Conservation (phyloP, 2,329 filamentous ascomycete genomes). For the Didymella glomerata region DNA sequence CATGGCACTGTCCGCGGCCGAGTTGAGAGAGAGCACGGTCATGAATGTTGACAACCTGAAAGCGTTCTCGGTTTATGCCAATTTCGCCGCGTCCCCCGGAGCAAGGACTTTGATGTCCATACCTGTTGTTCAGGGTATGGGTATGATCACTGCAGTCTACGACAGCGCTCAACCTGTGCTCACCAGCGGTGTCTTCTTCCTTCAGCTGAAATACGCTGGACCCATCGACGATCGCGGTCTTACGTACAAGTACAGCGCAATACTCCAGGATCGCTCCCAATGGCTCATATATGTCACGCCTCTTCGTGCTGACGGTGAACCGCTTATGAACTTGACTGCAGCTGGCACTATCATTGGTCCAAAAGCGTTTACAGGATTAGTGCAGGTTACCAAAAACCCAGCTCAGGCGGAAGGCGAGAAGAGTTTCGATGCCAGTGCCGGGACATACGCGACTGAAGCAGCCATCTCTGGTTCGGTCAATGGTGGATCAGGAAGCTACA, state of each 20-base stretch:
- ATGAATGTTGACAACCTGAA: constrained; percentile 62
- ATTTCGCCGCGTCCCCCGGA: constrained; percentile 66
- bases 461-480: constrained; percentile 60
- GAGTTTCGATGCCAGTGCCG: constrained; percentile 78
- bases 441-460: constrained; percentile 73
- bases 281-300: constrained; percentile 85
- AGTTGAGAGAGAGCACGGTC: constrained; percentile 70
- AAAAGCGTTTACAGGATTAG: constrained; percentile 74
- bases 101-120: constrained; percentile 72
- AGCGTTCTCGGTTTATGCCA: constrained; percentile 71
- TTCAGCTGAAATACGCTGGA: constrained; percentile 61
- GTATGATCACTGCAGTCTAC: constrained; percentile 82
- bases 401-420: constrained; percentile 63
- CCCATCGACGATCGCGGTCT: constrained; percentile 55
- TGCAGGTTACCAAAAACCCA: constrained; percentile 87
- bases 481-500: constrained; percentile 70
- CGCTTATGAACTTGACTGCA: constrained; percentile 74
- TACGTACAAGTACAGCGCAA: constrained; percentile 46
- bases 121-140: constrained; percentile 89
- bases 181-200: constrained; percentile 79
- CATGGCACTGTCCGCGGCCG: constrained; percentile 79
- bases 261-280: constrained; percentile 61
- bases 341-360: constrained; percentile 72
- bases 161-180: constrained; percentile 74
- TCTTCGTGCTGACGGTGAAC: constrained; percentile 61